Evolutionary conservation across 164 flowering plant genomes (phyloP).

Genomic region (Santalum album): DNA sequence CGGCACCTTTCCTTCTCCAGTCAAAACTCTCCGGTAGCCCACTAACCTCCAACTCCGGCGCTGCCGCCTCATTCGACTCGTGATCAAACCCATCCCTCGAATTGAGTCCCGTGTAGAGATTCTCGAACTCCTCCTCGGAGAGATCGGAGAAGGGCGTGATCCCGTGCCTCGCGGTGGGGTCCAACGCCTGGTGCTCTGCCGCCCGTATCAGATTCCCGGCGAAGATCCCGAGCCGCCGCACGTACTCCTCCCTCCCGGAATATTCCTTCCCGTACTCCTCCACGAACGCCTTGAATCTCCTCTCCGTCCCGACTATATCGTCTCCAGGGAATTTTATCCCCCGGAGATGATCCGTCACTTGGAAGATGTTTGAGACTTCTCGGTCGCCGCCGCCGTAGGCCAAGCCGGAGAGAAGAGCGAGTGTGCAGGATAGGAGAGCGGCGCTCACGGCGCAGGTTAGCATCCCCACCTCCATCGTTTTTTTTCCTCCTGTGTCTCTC

Average conservation of each 20-base stretch:
- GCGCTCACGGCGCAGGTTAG: constrained; percentile 18
- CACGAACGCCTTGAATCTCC: constrained; percentile 43
- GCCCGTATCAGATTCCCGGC: constrained; percentile 56
- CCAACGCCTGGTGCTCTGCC: constrained; percentile 65
- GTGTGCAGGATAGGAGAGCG: constrained; percentile 27
- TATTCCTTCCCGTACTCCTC: constrained; percentile 49
- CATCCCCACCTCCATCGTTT: constrained; percentile 9
- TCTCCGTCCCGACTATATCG: constrained; percentile 29
- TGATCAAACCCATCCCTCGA: constrained; percentile 9
- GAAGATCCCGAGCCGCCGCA: constrained; percentile 59
- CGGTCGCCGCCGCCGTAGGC: constrained; percentile 3
- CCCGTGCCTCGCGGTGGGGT: constrained; percentile 78
- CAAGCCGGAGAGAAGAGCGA: constrained; percentile 5
- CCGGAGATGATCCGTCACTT: constrained; percentile 35
- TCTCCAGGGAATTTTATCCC: constrained; percentile 7
- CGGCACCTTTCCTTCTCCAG: constrained; percentile 89
- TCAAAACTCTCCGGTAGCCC: constrained; percentile 70
- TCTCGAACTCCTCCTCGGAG: constrained; percentile 64
- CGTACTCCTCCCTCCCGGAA: constrained; percentile 52
- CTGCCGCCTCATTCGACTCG: constrained; percentile 6
- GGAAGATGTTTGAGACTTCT: constrained; percentile 27
- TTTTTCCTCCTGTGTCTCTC: neutral
- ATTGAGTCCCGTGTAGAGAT: constrained; percentile 37
- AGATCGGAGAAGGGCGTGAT: constrained; percentile 79
- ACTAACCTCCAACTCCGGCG: constrained; percentile 21